Evolutionary conservation across 768 basidiomycete genomes (phyloP).

Genomic region (Termitomyces eurrhizus): DNA sequence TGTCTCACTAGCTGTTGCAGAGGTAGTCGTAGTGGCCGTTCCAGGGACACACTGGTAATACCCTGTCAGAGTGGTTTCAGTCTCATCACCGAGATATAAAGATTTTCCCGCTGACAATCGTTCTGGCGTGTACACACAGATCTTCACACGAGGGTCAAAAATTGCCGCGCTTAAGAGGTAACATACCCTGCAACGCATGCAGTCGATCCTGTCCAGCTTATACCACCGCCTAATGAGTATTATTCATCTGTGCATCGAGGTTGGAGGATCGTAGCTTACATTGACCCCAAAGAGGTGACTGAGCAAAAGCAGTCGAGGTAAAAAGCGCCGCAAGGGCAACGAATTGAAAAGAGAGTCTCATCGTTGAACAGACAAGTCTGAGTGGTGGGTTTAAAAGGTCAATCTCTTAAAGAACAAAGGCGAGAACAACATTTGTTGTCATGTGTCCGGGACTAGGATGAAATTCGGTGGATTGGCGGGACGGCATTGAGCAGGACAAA

Average conservation of each 20-base stretch:
- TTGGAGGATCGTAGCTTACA: too few relatives aligned
- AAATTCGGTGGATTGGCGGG: conserved; percentile 3
- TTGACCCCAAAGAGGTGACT: conserved; percentile 17
- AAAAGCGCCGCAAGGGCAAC: conserved; percentile 9
- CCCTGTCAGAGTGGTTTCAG: too few relatives aligned
- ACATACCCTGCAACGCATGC: too few relatives aligned
- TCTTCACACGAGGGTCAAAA: conserved; percentile 5
- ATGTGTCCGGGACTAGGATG: neutral
- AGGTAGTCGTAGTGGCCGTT: neutral
- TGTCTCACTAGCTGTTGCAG: neutral
- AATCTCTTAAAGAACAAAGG: neutral
- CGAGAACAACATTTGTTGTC: neutral
- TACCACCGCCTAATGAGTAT: conserved; percentile 17
- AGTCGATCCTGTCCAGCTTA: conserved; percentile 38
- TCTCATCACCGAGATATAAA: too few relatives aligned
- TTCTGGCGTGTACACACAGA: conserved; percentile 22
- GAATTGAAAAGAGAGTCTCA: too few relatives aligned
- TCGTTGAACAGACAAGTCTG: too few relatives aligned
- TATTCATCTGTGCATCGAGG: neutral
- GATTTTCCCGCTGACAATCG: conserved; percentile 22
- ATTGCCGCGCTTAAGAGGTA: neutral
- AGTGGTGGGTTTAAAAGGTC: too few relatives aligned
- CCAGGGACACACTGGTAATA: too few relatives aligned
- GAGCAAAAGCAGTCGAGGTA: conserved; percentile 9
- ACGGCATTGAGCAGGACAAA: neutral